Base-by-base conservation (phyloP, 176 grass and related monocot species). In the Triticum monococcum region DNA sequence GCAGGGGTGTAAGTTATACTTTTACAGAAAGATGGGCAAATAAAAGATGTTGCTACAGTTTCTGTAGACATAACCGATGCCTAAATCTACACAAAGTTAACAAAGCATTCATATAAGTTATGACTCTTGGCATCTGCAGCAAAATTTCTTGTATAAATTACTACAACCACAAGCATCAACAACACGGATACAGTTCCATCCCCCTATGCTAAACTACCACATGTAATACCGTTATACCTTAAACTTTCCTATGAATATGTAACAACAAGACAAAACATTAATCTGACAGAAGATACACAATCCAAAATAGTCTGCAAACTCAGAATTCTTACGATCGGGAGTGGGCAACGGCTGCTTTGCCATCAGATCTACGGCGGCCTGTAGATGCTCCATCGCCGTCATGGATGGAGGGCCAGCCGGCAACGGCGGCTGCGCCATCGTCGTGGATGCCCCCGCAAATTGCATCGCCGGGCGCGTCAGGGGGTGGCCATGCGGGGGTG, bases 271-370 rank as follows among this genome's bases (percentile, higher is more conserved):
- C 41, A 68, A 68, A 62, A 68, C 30, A 35, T 18, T 68, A 41
- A 17, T 52, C 48, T n/a, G n/a, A n/a, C 68, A 23, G 68, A 71
- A n/a, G 9, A 16, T 52, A 5, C 5, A 83, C 87, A 23, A 81
- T 95, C 93, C 91, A n/a, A 68, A 70, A 80, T 90, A 90, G 61
- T 92, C 81, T 2, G 82, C 37, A 48, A 48, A 48, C 45, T 48
- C 12, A 48, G 45, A 1, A 68, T 80, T 72, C 18, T 81, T 79
- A 20, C 83, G 89, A 45, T 97, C 4, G 14, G 43, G 68, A 11
- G 56, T 35, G 33, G 87, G 64, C 11, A 87, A 48, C 5, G 45
- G 81, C 6, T 31, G 68, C 40, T 31, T 74, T 12, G 36, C 75
- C 20, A 62, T 22, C 37, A 72, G 10, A 22, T 72, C 18, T 12